These are phyloP conservation scores for Cupressus sempervirens DNA, from an alignment of 75 land plant genomes.

Conservation along the genomic window DNA sequence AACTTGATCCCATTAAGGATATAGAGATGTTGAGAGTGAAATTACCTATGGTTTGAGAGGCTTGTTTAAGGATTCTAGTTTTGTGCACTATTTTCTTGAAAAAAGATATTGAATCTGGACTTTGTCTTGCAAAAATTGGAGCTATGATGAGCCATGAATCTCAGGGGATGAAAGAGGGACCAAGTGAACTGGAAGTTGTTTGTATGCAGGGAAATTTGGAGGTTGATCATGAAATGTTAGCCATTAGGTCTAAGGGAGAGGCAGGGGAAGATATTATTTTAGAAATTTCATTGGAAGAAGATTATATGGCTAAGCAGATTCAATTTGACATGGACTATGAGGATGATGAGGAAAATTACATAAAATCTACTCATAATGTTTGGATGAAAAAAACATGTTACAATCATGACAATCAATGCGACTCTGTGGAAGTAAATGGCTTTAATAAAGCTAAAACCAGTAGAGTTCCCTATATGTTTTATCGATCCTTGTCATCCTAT, in stretches of 20 bases:
- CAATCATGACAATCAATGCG: not conserved
- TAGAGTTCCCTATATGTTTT: not conserved
- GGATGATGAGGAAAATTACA: constrained; percentile 11
- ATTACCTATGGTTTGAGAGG: constrained; percentile 74
- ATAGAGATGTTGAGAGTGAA: constrained; percentile 49
- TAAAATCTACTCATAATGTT: not conserved
- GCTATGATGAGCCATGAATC: constrained; percentile 86
- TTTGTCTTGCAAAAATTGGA: constrained; percentile 70
- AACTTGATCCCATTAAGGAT: constrained; percentile 50
- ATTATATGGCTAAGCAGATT: constrained; percentile 10
- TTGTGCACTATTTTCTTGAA: constrained; percentile 71
- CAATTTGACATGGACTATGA: constrained; percentile 51
- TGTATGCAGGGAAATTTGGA: constrained; percentile 49
- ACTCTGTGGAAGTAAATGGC: not conserved
- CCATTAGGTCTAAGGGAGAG: constrained; percentile 12
- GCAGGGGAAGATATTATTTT: constrained; percentile 14
- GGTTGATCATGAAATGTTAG: constrained; percentile 27
- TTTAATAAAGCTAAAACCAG: not conserved
- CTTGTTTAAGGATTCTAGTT: constrained; percentile 63
- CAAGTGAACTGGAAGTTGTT: constrained; percentile 69
- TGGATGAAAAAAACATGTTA: not conserved
- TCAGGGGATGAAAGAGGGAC: constrained; percentile 55
- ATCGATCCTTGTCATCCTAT: not conserved
- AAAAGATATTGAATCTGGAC: constrained; percentile 60
- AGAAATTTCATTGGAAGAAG: constrained; percentile 13